phyloP scores from a whole-genome alignment of 148 eudicot genomes.

The Amaranthus hypochondriacus region DNA sequence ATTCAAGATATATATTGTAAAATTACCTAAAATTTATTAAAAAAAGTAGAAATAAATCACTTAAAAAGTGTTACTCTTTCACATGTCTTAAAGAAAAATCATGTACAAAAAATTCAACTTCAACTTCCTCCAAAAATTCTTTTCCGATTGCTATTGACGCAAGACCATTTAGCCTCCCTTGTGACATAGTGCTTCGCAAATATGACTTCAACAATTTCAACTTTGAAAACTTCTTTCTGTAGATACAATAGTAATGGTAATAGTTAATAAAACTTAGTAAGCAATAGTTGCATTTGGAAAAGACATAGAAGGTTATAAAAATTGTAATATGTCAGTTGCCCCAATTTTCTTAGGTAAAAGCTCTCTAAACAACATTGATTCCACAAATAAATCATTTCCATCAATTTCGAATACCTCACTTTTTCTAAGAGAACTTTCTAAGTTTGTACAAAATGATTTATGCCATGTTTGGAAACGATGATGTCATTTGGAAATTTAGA shows the following conservation, averaged over 20 bases:
- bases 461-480: too few species aligned
- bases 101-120: slow-evolving; percentile 16
- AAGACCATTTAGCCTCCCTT: slow-evolving; percentile 25
- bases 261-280: slow-evolving; percentile 26
- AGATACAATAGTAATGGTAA: slow-evolving; percentile 26
- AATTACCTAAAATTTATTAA: too few species aligned
- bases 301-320: slow-evolving; percentile 11
- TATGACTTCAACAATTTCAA: slow-evolving; percentile 26
- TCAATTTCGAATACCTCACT: slow-evolving; percentile 21
- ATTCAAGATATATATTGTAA: too few species aligned
- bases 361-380: slow-evolving; percentile 1
- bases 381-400: slow-evolving; percentile 22
- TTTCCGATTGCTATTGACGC: slow-evolving; percentile 23
- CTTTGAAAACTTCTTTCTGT: slow-evolving; percentile 21
- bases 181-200: slow-evolving; percentile 20
- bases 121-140: slow-evolving; percentile 16
- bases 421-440: slow-evolving; percentile 21
- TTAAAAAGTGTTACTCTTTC: background rate
- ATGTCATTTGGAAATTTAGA: too few species aligned
- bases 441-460: slow-evolving; percentile 17
- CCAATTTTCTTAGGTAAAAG: slow-evolving; percentile 10
- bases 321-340: slow-evolving; percentile 20
- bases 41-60: too few species aligned
- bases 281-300: slow-evolving; percentile 29
- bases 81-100: slow-evolving; percentile 15